Evolutionary conservation across 768 basidiomycete species (phyloP).

Genomic region (Hericium rajendrae): DNA sequence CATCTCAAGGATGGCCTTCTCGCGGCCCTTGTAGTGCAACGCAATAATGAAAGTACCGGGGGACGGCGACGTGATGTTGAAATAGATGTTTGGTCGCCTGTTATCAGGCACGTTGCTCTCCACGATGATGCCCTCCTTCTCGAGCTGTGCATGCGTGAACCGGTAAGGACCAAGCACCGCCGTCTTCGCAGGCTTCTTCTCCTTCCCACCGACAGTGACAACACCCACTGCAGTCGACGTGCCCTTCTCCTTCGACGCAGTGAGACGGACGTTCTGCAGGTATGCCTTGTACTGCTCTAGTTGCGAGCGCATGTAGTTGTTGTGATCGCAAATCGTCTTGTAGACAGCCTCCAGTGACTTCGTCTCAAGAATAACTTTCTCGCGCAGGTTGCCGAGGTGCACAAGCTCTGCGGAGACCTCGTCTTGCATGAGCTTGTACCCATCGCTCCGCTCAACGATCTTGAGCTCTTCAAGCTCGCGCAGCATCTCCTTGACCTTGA

Average conservation of each 20-base stretch:
- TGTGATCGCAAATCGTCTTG: constrained; percentile 99
- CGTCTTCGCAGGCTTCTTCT: constrained; percentile 84
- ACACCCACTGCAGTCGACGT: constrained; percentile 86
- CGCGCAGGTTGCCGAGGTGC: constrained; percentile 91
- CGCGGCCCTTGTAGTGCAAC: constrained; percentile 95
- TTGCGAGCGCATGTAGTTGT: constrained; percentile 91
- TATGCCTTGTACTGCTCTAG: constrained; percentile 99
- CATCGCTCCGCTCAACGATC: constrained; percentile 73
- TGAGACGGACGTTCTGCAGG: constrained; percentile 92
- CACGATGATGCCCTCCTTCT: constrained; percentile 98
- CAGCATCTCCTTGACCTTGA: constrained; percentile 99
- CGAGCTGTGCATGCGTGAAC: constrained; percentile 95
- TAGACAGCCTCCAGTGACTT: constrained; percentile 92
- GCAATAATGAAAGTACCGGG: constrained; percentile 99
- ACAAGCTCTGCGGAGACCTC: constrained; percentile 93
- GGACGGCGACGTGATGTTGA: constrained; percentile 96
- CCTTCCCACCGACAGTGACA: constrained; percentile 92
- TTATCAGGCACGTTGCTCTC: constrained; percentile 99
- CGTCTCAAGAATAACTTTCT: constrained; percentile 90
- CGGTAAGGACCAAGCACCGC: constrained; percentile 91
- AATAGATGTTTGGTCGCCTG: constrained; percentile 97
- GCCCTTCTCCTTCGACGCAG: constrained; percentile 82
- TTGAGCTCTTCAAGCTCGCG: constrained; percentile 89
- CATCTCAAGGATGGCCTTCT: constrained; percentile 99
- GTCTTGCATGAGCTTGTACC: constrained; percentile 93